These are phyloP conservation scores for Fusarium nisikadoi DNA, from an alignment of 2,329 filamentous ascomycete genomes.

Conservation along the genomic window DNA sequence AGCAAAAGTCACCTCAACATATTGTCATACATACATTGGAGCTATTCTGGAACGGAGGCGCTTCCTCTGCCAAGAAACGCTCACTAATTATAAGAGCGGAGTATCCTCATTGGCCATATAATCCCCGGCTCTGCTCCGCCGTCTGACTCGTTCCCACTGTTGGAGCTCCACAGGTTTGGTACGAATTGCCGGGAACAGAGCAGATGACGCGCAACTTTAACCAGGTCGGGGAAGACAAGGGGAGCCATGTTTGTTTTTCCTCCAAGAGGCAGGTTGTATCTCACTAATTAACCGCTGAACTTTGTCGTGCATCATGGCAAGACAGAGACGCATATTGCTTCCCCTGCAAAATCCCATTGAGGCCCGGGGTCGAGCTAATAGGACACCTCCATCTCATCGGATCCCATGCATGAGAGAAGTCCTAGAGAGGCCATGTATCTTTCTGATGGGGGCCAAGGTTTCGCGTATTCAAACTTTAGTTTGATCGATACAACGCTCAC, in stretches of 20 bases:
- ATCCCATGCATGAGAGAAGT: neutral
- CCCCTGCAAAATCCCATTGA: neutral
- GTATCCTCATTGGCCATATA: neutral
- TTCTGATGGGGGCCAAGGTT: neutral
- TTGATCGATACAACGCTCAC: neutral
- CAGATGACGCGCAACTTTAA: neutral
- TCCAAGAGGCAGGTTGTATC: neutral
- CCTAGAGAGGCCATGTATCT: neutral
- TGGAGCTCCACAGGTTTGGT: neutral
- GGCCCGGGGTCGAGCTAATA: neutral
- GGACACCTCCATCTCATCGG: neutral
- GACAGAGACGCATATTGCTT: neutral
- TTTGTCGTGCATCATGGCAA: neutral
- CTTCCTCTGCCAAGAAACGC: neutral
- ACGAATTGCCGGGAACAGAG: neutral
- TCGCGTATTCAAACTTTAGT: neutral
- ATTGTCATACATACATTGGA: neutral
- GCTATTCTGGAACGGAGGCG: neutral
- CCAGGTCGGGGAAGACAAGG: neutral
- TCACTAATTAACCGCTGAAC: neutral
- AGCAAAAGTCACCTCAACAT: neutral
- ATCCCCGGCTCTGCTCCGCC: neutral
- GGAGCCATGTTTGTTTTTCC: neutral
- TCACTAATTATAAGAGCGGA: neutral
- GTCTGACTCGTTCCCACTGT: neutral